Conservation (phyloP, 352 stramenopile genomes). For the Globisporangium cystogenes region DNA sequence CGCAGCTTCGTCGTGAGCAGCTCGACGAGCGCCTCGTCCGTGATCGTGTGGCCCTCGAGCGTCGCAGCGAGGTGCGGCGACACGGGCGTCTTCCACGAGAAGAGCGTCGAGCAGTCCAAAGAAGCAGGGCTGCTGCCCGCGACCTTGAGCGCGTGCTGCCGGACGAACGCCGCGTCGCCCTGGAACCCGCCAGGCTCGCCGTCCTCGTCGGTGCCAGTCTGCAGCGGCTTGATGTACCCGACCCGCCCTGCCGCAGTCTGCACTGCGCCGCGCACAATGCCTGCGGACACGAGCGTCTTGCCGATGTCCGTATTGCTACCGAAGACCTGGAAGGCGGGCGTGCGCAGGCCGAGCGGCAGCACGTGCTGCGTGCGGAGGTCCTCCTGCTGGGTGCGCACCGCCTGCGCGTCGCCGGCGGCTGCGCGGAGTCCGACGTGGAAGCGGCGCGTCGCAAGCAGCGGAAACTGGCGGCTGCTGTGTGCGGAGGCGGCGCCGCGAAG, state of each 20-base stretch:
- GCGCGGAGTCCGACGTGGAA: conserved; percentile 50
- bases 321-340: conserved; percentile 90
- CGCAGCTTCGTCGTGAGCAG: conserved; percentile 57
- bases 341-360: conserved; percentile 41
- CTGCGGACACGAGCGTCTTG: conserved; percentile 95
- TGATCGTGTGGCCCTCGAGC: conserved; percentile 83
- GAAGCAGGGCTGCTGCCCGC: conserved; percentile 3
- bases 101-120: conserved; percentile 84
- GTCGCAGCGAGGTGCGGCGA: conserved; percentile 92
- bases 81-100: conserved; percentile 91
- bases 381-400: conserved; percentile 36
- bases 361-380: conserved; percentile 51
- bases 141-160: conserved; percentile 29
- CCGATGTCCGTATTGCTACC: conserved; percentile 97
- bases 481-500: neutral
- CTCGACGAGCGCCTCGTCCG: conserved; percentile 83
- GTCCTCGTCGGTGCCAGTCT: conserved; percentile 84
- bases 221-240: conserved; percentile 96
- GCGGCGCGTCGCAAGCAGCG: neutral
- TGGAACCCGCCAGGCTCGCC: conserved; percentile 35
- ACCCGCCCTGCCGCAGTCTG: conserved; percentile 20
- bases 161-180: conserved; percentile 86
- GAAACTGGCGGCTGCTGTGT: neutral
- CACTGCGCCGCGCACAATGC: conserved; percentile 82
- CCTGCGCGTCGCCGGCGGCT: conserved; percentile 21